Conservation (phyloP, 345 rosid genomes). For the Cardamine resedifolia region DNA sequence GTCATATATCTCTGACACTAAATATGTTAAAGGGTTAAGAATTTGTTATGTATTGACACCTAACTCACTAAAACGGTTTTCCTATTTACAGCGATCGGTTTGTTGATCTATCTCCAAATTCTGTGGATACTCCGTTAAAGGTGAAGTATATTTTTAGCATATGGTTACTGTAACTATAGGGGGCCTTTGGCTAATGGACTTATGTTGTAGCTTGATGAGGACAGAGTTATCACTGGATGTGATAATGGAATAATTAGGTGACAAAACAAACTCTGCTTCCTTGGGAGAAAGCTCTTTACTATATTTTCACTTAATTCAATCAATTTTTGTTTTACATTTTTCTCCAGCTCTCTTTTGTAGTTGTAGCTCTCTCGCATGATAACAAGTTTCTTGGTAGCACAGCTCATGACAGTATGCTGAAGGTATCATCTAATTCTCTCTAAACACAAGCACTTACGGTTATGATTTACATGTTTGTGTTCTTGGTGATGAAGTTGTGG, state of each 20-base stretch:
- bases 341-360: constrained; percentile 49
- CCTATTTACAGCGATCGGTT: constrained; percentile 79
- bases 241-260: constrained; percentile 93
- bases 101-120: constrained; percentile 74
- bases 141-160: constrained; percentile 37
- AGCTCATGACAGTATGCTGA: constrained; percentile 78
- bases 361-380: constrained; percentile 91
- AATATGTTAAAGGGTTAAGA: not conserved
- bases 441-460: not conserved
- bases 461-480: constrained; percentile 11
- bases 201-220: constrained; percentile 78
- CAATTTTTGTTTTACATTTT: not conserved
- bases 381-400: constrained; percentile 81
- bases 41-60: not conserved
- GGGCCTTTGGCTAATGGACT: constrained; percentile 4
- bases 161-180: not conserved
- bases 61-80: constrained; percentile 9
- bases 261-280: not conserved
- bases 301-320: constrained; percentile 6
- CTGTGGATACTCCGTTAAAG: constrained; percentile 78
- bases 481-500: constrained; percentile 63
- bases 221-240: constrained; percentile 72
- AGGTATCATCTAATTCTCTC: constrained; percentile 48
- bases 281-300: constrained; percentile 13
- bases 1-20: constrained; percentile 37